Evolutionary conservation across 2,329 filamentous ascomycete genomes (phyloP), one percentile per base, ranked within the genome.

Genomic region (Fusarium algeriense): DNA sequence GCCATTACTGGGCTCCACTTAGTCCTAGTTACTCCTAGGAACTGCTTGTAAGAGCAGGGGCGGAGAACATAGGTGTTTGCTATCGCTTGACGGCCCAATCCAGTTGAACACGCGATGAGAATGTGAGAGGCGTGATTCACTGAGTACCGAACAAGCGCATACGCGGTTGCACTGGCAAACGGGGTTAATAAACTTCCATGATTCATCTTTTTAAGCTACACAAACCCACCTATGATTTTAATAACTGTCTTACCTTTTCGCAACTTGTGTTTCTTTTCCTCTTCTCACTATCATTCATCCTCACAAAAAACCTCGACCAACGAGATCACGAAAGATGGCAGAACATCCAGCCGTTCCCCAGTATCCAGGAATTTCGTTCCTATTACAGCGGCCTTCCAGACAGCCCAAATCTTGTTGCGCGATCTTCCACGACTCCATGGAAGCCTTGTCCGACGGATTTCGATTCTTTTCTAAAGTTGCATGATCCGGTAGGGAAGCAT

Each of bases 361-460:
- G 28, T 9, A 20, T 19, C 15, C 7, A 20, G n/a, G 45, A 32
- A 48, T 17, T 1, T 17, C 0, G 7, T 7, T 3, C 10, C 14
- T 48, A 48, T n/a, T 48, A 20, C 17, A 8, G 7, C 12, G 45
- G 45, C 4, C 28, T 48, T 32, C 45, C 28, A 32, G 45, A 11
- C 15, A 2, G 5, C 20, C 45, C 45, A 17, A 8, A 6, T 20
- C 14, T 48, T 4, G 28, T 48, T 17, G 45, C 14, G 3, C 45
- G 45, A 48, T 48, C 28, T 17, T 20, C 45, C 28, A 32, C 14
- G 19, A 48, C 45, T 20, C 28, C 19, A 32, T 48, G 45, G 45
- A n/a, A 32, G 9, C 19, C 23, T 23, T 23, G 12, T 30, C 44
- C 19, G 6, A 23, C 23, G 23, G 23, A 23, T 23, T 1, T 23